A percentile compares a stretch with the other conserved stretches of the same genome.
phyloP scores from a whole-genome alignment of 2,329 filamentous ascomycete species.

The Claviceps digitariae region DNA sequence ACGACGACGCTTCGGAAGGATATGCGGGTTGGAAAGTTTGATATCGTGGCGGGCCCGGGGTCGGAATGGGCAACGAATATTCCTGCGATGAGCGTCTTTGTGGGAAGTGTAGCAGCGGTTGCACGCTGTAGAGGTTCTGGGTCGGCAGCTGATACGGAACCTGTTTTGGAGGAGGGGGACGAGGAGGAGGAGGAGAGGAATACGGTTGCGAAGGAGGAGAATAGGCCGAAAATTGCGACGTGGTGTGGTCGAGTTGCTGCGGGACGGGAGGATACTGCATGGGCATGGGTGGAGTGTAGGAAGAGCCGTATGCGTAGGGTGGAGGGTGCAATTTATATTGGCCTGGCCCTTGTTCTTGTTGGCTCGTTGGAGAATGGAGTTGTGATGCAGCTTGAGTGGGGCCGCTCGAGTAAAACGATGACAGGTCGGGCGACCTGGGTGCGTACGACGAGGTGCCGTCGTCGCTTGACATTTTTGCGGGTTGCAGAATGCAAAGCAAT shows the following conservation, averaged over 20 bases:
- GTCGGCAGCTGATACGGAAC: slow-evolving; percentile 6
- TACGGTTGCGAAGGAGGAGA: slow-evolving; percentile 11
- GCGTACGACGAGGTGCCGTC: slow-evolving; percentile 30
- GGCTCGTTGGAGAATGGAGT: slow-evolving; percentile 8
- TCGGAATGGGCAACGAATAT: background rate
- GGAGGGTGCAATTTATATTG: slow-evolving; percentile 22
- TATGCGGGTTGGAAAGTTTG: slow-evolving; percentile 2
- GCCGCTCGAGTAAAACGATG: slow-evolving; percentile 35
- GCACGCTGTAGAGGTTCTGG: slow-evolving; percentile 8
- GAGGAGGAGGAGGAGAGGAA: slow-evolving; percentile 7
- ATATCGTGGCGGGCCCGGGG: slow-evolving; percentile 1
- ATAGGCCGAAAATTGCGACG: slow-evolving; percentile 13
- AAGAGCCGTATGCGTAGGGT: slow-evolving; percentile 14
- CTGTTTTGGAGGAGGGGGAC: slow-evolving; percentile 7
- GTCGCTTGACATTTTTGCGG: slow-evolving; percentile 32
- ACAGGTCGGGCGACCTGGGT: slow-evolving; percentile 46
- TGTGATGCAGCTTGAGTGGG: slow-evolving; percentile 13
- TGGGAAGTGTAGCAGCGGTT: slow-evolving; percentile 7
- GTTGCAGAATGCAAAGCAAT: too few species aligned
- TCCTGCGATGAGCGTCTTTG: slow-evolving; percentile 1
- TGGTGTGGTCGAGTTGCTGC: slow-evolving; percentile 11
- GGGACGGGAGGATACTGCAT: slow-evolving; percentile 15
- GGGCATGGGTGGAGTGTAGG: slow-evolving; percentile 16
- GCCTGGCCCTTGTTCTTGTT: slow-evolving; percentile 12
- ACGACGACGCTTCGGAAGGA: background rate